Conservation (phyloP, 441 rosid genomes). For the Mallotus japonicus region DNA sequence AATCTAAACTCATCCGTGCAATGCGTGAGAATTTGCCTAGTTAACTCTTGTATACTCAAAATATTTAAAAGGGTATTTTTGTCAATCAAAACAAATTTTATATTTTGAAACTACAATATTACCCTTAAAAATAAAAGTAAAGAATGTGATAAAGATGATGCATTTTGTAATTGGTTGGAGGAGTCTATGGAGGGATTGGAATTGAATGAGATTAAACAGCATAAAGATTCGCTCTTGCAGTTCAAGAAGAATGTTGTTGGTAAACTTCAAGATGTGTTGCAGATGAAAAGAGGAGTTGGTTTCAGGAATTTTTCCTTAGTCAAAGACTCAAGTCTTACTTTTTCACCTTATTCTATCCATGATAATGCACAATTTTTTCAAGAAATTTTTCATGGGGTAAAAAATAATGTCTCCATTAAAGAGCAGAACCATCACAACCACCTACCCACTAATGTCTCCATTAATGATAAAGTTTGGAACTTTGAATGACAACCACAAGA, state of each 20-base stretch:
- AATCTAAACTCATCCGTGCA: too few relatives aligned
- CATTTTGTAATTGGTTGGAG: slow-evolving; percentile 12
- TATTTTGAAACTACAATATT: too few relatives aligned
- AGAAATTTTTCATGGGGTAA: not conserved
- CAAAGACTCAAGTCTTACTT: too few relatives aligned
- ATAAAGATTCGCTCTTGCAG: not conserved
- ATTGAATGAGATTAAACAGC: not conserved
- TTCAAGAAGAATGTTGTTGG: not conserved
- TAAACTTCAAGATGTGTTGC: not conserved
- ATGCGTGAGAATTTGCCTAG: too few relatives aligned
- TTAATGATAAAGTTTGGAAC: not conserved
- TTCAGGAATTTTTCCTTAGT: not conserved
- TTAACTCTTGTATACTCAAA: too few relatives aligned
- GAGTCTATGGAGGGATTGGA: slow-evolving; percentile 6
- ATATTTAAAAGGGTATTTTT: too few relatives aligned
- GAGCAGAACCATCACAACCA: not conserved
- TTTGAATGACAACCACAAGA: too few relatives aligned
- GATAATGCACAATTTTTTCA: too few relatives aligned
- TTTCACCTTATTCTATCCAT: too few relatives aligned
- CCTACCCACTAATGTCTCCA: not conserved
- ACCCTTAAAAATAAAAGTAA: too few relatives aligned
- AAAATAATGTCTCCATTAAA: not conserved
- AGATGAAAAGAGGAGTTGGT: not conserved
- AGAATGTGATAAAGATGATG: not conserved
- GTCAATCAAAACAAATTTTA: too few relatives aligned